Evolutionary conservation across 768 basidiomycete genomes (phyloP).

Genomic region (Suillus variegatus): DNA sequence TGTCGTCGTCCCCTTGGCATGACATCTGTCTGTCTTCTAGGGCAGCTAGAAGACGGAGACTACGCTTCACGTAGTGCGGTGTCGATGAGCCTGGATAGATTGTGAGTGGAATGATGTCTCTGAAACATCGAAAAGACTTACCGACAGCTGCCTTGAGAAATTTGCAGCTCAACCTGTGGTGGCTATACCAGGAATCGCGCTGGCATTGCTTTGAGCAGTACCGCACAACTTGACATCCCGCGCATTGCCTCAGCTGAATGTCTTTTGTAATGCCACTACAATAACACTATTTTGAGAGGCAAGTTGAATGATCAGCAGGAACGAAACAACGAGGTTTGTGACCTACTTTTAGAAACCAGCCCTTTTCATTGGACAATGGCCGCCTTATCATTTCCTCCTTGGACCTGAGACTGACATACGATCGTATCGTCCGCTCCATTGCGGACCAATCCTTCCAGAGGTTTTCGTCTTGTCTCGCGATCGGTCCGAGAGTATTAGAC

Average conservation of each 20-base stretch:
- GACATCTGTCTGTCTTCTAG: neutral
- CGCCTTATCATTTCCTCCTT: neutral
- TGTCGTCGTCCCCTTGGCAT: neutral
- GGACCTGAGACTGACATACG: neutral
- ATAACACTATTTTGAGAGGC: neutral
- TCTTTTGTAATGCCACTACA: neutral
- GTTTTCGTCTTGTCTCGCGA: neutral
- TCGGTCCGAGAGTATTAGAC: neutral
- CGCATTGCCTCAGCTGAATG: neutral
- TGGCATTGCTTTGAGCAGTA: conserved; percentile 4
- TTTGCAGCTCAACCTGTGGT: neutral
- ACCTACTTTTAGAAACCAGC: neutral
- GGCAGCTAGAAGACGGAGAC: neutral
- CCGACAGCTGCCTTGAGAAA: conserved; percentile 1
- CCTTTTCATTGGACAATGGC: neutral
- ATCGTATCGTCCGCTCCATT: neutral
- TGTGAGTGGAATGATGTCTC: neutral
- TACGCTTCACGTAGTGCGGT: neutral
- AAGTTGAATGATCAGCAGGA: neutral
- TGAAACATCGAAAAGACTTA: neutral
- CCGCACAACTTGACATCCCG: neutral
- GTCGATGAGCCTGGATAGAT: neutral
- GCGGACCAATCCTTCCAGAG: neutral
- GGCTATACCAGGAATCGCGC: neutral
- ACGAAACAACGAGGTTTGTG: neutral